These are phyloP conservation scores for Selenicereus undatus DNA, from an alignment of 148 eudicot species.

Conservation along the genomic window DNA sequence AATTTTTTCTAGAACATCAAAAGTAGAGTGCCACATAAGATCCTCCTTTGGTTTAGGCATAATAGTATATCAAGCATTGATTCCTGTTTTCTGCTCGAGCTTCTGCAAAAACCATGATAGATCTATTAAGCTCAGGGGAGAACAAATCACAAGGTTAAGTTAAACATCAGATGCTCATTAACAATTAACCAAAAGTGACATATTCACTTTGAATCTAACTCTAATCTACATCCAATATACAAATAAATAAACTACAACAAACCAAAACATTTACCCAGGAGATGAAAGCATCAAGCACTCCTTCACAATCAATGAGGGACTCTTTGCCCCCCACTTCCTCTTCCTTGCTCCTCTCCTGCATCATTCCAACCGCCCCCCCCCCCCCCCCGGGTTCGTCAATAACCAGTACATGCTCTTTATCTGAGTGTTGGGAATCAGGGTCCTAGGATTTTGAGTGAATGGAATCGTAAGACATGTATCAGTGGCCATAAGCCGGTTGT, in stretches of 20 bases:
- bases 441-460: neutral
- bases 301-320: neutral
- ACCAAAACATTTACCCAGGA: neutral
- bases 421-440: neutral
- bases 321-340: neutral
- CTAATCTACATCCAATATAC: neutral
- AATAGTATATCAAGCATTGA: neutral
- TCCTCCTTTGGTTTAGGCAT: neutral
- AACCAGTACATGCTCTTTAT: neutral
- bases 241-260: neutral
- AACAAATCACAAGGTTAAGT: neutral
- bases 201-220: neutral
- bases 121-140: neutral
- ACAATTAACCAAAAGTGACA: neutral
- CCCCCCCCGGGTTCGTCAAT: neutral
- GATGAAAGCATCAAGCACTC: neutral
- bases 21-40: neutral
- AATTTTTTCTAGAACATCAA: too few relatives aligned
- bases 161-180: neutral
- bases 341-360: neutral
- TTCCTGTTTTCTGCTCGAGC: neutral
- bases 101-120: neutral
- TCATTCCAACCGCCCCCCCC: neutral
- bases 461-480: neutral
- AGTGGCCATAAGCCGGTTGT: neutral